phyloP scores from a whole-genome alignment of 768 basidiomycete species.

The Pholiota microspora region DNA sequence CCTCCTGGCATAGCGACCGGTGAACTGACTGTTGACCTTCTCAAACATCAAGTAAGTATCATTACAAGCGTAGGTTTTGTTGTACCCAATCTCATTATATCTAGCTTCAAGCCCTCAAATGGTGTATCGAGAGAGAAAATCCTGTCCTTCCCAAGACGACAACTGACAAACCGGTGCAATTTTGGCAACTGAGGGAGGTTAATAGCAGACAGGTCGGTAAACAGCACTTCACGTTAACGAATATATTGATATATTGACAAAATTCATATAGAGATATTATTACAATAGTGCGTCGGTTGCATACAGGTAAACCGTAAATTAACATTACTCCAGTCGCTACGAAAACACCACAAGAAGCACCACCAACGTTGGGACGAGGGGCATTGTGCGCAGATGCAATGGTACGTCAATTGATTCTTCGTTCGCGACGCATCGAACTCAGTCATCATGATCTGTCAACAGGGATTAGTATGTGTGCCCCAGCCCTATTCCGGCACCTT shows the following conservation, averaged over 20 bases:
- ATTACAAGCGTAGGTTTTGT: no score
- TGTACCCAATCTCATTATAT: background rate
- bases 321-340: conserved; percentile 63
- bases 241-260: no score
- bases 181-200: conserved; percentile 80
- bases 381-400: conserved; percentile 90
- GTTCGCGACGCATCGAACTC: background rate
- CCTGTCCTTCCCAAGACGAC: conserved; percentile 69
- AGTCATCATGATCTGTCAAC: conserved; percentile 1
- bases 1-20: conserved; percentile 72
- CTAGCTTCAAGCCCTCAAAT: conserved; percentile 80
- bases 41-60: conserved; percentile 73
- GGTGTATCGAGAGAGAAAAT: conserved; percentile 82
- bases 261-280: conserved; percentile 70
- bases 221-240: no score
- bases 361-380: conserved; percentile 75
- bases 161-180: conserved; percentile 77
- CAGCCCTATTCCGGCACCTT: background rate
- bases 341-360: conserved; percentile 65
- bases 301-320: no score
- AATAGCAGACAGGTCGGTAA: no score
- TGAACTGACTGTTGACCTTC: conserved; percentile 65
- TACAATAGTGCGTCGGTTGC: conserved; percentile 56
- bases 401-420: conserved; percentile 36
- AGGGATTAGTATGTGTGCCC: conserved; percentile 39